phyloP scores from a whole-genome alignment of 495 filamentous ascomycete species.

The Neurospora hispaniola region DNA sequence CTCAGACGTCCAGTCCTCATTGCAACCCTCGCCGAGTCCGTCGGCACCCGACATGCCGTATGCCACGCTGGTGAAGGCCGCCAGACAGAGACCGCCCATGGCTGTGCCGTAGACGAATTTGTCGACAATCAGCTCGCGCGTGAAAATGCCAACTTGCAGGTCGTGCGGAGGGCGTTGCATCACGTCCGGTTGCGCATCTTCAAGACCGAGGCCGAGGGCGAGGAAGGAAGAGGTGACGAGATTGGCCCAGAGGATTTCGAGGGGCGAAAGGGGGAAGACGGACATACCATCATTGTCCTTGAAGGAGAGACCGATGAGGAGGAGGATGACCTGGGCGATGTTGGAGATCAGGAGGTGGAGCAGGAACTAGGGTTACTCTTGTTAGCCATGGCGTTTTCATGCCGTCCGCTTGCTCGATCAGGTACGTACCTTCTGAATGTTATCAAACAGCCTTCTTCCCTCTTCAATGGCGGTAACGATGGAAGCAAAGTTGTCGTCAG shows the following conservation, averaged over 20 bases:
- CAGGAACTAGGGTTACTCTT: conserved; percentile 59
- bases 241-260: conserved; percentile 72
- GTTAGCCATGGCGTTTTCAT: conserved; percentile 44
- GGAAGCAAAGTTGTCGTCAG: conserved; percentile 77
- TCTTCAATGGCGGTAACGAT: conserved; percentile 67
- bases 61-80: conserved; percentile 55
- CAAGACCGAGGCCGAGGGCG: conserved; percentile 64
- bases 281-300: conserved; percentile 53
- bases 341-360: conserved; percentile 65
- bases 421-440: conserved; percentile 53
- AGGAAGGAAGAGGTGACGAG: conserved; percentile 66
- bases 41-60: conserved; percentile 56
- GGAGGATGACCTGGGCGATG: conserved; percentile 59
- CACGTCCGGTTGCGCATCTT: conserved; percentile 55
- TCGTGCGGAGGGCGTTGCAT: conserved; percentile 65
- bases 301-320: conserved; percentile 62
- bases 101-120: conserved; percentile 63
- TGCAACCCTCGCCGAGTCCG: conserved; percentile 52
- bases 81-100: conserved; percentile 56
- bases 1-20: conserved; percentile 37
- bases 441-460: conserved; percentile 62
- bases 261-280: conserved; percentile 64
- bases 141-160: conserved; percentile 58
- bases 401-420: neutral
- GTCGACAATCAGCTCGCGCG: conserved; percentile 53